Conservation (phyloP, 1,284 basidiomycete species). For the Ceratorhiza oryzae-sativae region DNA sequence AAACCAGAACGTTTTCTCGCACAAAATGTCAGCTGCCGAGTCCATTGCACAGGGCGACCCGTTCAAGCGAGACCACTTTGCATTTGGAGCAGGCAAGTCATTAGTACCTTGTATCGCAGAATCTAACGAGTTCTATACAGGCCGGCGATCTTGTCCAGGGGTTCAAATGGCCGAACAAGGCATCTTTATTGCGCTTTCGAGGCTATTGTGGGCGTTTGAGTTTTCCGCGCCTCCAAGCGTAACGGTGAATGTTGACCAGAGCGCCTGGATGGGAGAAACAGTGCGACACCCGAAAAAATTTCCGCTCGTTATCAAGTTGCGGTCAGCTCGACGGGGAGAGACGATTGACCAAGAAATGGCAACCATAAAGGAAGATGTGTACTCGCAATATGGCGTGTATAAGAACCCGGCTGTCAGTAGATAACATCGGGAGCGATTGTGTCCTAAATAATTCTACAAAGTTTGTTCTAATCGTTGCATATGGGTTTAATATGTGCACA, state of each 20-base stretch:
- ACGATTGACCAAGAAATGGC: conserved; percentile 20
- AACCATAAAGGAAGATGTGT: conserved; percentile 7
- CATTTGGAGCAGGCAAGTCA: conserved; percentile 19
- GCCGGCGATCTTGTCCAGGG: conserved; percentile 17
- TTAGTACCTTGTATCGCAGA: not conserved
- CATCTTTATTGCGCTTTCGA: conserved; percentile 18
- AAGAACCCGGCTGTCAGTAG: not conserved
- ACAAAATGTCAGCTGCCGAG: conserved; percentile 23
- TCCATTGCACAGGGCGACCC: conserved; percentile 34
- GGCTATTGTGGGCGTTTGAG: conserved; percentile 29
- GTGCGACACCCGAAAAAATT: conserved; percentile 16
- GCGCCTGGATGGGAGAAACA: conserved; percentile 9
- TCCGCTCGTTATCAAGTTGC: conserved; percentile 26
- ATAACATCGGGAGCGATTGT: not conserved
- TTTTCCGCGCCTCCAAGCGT: conserved; percentile 20
- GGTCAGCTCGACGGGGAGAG: not conserved
- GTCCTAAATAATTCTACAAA: not conserved
- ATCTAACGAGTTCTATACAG: not conserved
- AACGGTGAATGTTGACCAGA: conserved; percentile 14
- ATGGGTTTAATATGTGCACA: not conserved
- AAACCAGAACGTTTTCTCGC: conserved; percentile 24
- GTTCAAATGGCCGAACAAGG: conserved; percentile 26
- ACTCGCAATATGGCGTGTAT: conserved; percentile 18
- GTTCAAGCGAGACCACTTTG: conserved; percentile 33
- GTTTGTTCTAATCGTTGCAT: not conserved